phyloP scores from a whole-genome alignment of 257 asterid species.

The Plantago ovata region DNA sequence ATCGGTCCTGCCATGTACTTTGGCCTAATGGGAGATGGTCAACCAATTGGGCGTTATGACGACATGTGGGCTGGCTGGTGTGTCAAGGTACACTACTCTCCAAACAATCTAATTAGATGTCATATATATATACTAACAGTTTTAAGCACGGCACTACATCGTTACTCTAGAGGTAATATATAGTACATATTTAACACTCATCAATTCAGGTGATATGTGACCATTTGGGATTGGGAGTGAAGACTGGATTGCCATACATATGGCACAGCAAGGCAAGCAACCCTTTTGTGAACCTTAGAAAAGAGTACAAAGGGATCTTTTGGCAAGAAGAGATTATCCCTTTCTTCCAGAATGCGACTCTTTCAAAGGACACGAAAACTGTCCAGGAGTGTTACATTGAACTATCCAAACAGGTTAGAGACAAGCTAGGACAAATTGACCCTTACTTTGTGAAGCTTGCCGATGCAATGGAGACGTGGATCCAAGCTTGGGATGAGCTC shows the following conservation, averaged over 20 bases:
- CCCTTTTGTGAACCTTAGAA: constrained; percentile 61
- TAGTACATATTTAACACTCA: constrained; percentile 28
- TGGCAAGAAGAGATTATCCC: constrained; percentile 74
- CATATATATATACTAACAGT: no score
- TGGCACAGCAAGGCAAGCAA: constrained; percentile 82
- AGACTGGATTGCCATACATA: constrained; percentile 43
- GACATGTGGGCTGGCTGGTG: constrained; percentile 91
- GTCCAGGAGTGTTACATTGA: constrained; percentile 54
- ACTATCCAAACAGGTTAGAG: constrained; percentile 58
- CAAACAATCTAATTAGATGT: no score
- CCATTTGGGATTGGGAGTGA: constrained; percentile 55
- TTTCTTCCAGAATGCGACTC: constrained; percentile 43
- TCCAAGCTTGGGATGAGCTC: constrained; percentile 89
- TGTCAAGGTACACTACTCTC: constrained; percentile 35
- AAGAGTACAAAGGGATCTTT: constrained; percentile 65
- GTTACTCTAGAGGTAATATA: no score
- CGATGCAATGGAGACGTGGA: constrained; percentile 67
- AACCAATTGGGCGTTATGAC: constrained; percentile 67
- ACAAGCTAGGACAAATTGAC: constrained; percentile 51
- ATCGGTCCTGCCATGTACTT: constrained; percentile 76
- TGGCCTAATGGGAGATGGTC: constrained; percentile 78
- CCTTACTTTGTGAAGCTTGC: constrained; percentile 53
- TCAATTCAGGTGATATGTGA: constrained; percentile 52
- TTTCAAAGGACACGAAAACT: constrained; percentile 44
- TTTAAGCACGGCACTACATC: no score